phyloP scores from a whole-genome alignment of 73 alveolate species.

The Stentor coeruleus region DNA sequence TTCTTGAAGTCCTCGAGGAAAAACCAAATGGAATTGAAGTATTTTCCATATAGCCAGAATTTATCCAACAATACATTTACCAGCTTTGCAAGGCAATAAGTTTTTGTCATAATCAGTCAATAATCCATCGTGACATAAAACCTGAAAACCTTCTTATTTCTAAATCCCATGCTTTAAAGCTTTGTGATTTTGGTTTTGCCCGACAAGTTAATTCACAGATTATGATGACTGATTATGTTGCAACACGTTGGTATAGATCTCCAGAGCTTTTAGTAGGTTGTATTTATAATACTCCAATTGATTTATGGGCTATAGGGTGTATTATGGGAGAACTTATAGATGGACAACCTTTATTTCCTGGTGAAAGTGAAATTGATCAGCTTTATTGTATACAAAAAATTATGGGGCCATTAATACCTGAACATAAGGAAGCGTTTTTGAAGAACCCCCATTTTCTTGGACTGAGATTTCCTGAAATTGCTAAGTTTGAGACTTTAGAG shows the following conservation, averaged over 20 bases:
- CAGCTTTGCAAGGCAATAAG: conserved; percentile 61
- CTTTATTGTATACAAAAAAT: conserved; percentile 71
- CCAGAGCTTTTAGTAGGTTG: conserved; percentile 60
- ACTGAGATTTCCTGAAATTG: conserved; percentile 21
- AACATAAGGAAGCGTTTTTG: conserved; percentile 46
- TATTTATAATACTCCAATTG: no score
- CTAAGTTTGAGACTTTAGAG: conserved; percentile 17
- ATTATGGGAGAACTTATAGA: conserved; percentile 89
- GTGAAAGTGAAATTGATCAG: conserved; percentile 83
- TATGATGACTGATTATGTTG: conserved; percentile 69
- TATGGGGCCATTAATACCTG: conserved; percentile 75
- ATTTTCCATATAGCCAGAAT: conserved; percentile 47
- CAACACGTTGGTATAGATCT: conserved; percentile 68
- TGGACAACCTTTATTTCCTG: conserved; percentile 92
- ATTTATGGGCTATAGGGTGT: no score
- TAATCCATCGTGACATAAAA: conserved; percentile 78
- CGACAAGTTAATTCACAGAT: no score
- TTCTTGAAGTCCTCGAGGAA: conserved; percentile 42
- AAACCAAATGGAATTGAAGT: conserved; percentile 68
- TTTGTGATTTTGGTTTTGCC: conserved; percentile 68
- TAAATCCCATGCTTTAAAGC: conserved; percentile 31
- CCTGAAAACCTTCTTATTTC: conserved; percentile 61
- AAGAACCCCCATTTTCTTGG: conserved; percentile 31
- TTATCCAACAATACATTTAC: conserved; percentile 57
- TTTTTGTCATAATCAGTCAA: conserved; percentile 53